These are phyloP conservation scores for Geotrichum carabidarum DNA, from an alignment of 1,139 yeast species.

Conservation along the genomic window DNA sequence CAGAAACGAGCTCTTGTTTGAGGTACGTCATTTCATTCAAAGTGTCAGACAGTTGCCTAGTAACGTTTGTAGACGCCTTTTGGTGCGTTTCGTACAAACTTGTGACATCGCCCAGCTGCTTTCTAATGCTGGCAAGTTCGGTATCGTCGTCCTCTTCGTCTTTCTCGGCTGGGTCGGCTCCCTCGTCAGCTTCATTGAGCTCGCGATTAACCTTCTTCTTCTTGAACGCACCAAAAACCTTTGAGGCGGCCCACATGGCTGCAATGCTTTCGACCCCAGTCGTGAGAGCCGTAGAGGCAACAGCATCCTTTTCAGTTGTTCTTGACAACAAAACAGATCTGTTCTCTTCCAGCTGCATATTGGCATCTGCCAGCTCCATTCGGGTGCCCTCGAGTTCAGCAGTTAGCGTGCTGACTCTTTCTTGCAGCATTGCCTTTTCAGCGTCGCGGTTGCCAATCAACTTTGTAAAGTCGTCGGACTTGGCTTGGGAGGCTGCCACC, in stretches of 20 bases:
- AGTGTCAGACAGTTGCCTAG: conserved; percentile 27
- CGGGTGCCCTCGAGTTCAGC: conserved; percentile 25
- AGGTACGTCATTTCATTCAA: conserved; percentile 28
- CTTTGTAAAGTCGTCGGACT: conserved; percentile 23
- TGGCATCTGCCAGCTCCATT: conserved; percentile 24
- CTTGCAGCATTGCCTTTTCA: conserved; percentile 24
- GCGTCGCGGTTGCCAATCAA: conserved; percentile 26
- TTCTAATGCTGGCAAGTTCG: conserved; percentile 23
- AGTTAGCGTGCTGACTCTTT: conserved; percentile 23
- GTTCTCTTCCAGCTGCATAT: conserved; percentile 10
- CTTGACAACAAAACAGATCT: conserved; percentile 1
- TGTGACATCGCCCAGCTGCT: conserved; percentile 25
- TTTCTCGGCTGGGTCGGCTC: conserved; percentile 15
- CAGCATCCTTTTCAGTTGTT: conserved; percentile 13
- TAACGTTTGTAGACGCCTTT: conserved; percentile 34
- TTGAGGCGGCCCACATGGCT: conserved; percentile 33
- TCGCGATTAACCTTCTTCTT: conserved; percentile 8
- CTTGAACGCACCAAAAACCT: conserved; percentile 21
- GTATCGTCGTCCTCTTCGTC: conserved; percentile 25
- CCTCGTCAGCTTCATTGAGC: conserved; percentile 9
- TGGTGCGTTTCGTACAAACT: conserved; percentile 32
- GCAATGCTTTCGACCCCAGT: conserved; percentile 29
- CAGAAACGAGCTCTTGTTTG: conserved; percentile 26
- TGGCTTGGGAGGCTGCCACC: conserved; percentile 30
- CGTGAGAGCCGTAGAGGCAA: conserved; percentile 27